These are phyloP conservation scores for Saprolegnia parasitica DNA, from an alignment of 352 stramenopile genomes.

Conservation along the genomic window DNA sequence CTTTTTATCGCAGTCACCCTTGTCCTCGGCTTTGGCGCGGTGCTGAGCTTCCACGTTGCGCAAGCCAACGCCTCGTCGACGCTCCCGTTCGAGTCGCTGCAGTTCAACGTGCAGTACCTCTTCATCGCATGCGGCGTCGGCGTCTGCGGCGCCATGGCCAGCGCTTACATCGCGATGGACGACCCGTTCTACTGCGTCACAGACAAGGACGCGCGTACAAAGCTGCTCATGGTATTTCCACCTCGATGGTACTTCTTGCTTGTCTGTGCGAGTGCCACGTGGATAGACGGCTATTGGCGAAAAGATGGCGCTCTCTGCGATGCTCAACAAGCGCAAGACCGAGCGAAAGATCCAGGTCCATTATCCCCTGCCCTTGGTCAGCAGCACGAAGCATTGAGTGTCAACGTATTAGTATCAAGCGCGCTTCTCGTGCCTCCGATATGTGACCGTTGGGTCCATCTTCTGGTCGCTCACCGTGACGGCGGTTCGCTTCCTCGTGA, in stretches of 20 bases:
- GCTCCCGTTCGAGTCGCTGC: neutral
- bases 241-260: neutral
- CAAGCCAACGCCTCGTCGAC: neutral
- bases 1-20: neutral
- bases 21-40: neutral
- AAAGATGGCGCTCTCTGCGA: neutral
- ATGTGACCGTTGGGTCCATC: neutral
- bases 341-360: neutral
- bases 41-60: neutral
- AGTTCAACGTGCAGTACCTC: neutral
- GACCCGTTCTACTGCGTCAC: neutral
- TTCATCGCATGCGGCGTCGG: neutral
- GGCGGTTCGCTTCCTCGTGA: neutral
- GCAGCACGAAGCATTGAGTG: neutral
- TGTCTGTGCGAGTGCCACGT: no score
- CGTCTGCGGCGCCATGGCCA: neutral
- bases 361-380: no score
- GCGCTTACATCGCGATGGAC: neutral
- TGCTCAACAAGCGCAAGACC: conserved; percentile 1
- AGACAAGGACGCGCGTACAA: neutral
- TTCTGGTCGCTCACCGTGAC: neutral
- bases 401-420: neutral
- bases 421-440: neutral
- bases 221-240: neutral
- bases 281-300: neutral